Evolutionary conservation across 352 stramenopile species (phyloP).

Genomic region (Phytophthora macrochlamydospora): DNA sequence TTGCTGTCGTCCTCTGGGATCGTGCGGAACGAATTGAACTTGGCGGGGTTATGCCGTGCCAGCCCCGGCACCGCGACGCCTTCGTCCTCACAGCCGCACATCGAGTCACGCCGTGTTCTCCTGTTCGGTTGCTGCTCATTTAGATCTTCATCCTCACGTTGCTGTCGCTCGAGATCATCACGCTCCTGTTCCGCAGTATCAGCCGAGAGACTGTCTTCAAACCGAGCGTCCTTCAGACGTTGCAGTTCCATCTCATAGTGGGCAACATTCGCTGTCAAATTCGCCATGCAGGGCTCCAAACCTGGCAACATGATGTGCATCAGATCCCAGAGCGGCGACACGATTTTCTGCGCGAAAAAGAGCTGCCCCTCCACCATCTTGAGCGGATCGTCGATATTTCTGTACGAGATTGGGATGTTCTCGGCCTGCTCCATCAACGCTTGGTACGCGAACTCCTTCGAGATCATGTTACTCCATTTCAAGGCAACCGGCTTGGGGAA

Average conservation of each 20-base stretch:
- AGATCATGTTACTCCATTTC: slow-evolving; percentile 92
- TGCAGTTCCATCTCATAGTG: slow-evolving; percentile 84
- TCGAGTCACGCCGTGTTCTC: slow-evolving; percentile 36
- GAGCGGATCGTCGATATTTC: slow-evolving; percentile 79
- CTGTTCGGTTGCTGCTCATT: slow-evolving; percentile 10
- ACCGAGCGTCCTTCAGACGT: slow-evolving; percentile 53
- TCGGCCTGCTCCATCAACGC: slow-evolving; percentile 83
- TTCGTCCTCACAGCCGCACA: slow-evolving; percentile 58
- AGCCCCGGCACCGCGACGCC: slow-evolving; percentile 77
- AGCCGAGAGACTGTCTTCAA: slow-evolving; percentile 18
- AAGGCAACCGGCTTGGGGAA: slow-evolving; percentile 88
- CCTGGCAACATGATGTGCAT: slow-evolving; percentile 83
- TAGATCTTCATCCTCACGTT: slow-evolving; percentile 19
- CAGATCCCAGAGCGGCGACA: slow-evolving; percentile 74
- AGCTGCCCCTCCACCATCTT: slow-evolving; percentile 89
- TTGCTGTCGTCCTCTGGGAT: slow-evolving; percentile 51
- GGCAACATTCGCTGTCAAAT: slow-evolving; percentile 74
- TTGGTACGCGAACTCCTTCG: slow-evolving; percentile 90
- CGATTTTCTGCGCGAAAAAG: slow-evolving; percentile 88
- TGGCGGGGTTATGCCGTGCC: slow-evolving; percentile 73
- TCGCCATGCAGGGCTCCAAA: slow-evolving; percentile 64
- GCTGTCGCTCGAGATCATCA: slow-evolving; percentile 25
- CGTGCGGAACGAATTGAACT: slow-evolving; percentile 85
- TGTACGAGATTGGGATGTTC: slow-evolving; percentile 80
- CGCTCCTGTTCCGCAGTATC: slow-evolving; percentile 26